Percentiles rank a stretch among this genome's conserved stretches.
Evolutionary conservation across 108 stramenopile species (phyloP).

Genomic region (Skeletonema tropicum): DNA sequence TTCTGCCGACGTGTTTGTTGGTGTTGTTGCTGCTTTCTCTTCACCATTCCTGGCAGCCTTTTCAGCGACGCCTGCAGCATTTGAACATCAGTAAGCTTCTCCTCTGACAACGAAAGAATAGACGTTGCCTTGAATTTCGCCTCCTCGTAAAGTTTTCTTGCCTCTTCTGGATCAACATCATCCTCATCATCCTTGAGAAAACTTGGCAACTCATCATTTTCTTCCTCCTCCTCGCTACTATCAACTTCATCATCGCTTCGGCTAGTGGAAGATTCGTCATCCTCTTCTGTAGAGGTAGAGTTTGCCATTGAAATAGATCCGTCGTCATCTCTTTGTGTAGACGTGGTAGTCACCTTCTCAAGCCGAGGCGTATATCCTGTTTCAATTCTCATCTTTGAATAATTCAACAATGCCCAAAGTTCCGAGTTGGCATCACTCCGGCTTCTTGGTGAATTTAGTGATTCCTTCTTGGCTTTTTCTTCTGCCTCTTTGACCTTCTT

Average conservation of each 20-base stretch:
- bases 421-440: constrained; percentile 43
- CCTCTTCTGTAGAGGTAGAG: constrained; percentile 20
- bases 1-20: not conserved
- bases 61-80: constrained; percentile 54
- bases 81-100: constrained; percentile 49
- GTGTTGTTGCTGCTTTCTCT: not conserved
- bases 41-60: constrained; percentile 48
- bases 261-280: not conserved
- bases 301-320: constrained; percentile 37
- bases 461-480: constrained; percentile 37
- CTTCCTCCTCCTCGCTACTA: constrained; percentile 35
- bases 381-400: constrained; percentile 48
- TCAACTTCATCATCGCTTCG: constrained; percentile 18
- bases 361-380: constrained; percentile 41
- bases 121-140: constrained; percentile 47
- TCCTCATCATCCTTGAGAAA: constrained; percentile 42
- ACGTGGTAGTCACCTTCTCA: constrained; percentile 18
- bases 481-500: constrained; percentile 44
- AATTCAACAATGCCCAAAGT: constrained; percentile 51
- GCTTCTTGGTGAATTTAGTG: constrained; percentile 20
- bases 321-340: constrained; percentile 25
- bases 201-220: constrained; percentile 35
- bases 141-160: constrained; percentile 41
- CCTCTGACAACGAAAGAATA: constrained; percentile 48
- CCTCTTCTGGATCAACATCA: constrained; percentile 41